A percentile compares a stretch with the other conserved stretches of the same genome.
These are phyloP conservation scores for Eutrema japonicum DNA, from an alignment of 345 rosid species.

Conservation along the genomic window DNA sequence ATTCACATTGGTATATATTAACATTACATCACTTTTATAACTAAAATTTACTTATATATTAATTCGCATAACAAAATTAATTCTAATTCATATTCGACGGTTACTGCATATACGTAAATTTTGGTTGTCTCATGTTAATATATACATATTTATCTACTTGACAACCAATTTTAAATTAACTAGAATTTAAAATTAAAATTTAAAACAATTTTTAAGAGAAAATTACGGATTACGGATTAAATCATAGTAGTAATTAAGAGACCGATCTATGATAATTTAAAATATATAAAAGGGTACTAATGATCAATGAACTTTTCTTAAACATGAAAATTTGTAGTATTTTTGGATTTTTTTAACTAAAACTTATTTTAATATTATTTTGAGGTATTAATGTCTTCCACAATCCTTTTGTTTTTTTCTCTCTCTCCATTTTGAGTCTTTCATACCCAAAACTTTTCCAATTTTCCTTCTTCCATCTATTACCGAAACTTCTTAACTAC, in stretches of 20 bases:
- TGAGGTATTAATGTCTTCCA: neutral
- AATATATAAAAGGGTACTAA: neutral
- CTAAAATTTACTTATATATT: too few relatives aligned
- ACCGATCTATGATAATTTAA: neutral
- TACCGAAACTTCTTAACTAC: neutral
- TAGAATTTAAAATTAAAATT: too few relatives aligned
- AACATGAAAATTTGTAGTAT: neutral
- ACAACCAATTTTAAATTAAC: too few relatives aligned
- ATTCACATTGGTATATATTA: too few relatives aligned
- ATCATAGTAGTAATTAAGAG: neutral
- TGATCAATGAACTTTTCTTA: constrained; percentile 2
- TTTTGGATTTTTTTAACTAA: neutral
- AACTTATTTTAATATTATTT: neutral
- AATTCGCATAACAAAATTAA: too few relatives aligned
- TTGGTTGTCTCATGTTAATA: too few relatives aligned
- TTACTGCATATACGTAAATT: too few relatives aligned
- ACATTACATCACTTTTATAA: too few relatives aligned
- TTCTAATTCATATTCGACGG: too few relatives aligned
- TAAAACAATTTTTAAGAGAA: too few relatives aligned
- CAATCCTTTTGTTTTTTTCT: neutral
- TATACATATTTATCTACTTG: too few relatives aligned
- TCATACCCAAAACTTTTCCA: neutral
- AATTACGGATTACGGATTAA: too few relatives aligned
- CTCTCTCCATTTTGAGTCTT: neutral
- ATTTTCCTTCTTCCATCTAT: neutral